Base-by-base conservation (phyloP, 2,329 filamentous ascomycete genomes). In the Graphium sp. region DNA sequence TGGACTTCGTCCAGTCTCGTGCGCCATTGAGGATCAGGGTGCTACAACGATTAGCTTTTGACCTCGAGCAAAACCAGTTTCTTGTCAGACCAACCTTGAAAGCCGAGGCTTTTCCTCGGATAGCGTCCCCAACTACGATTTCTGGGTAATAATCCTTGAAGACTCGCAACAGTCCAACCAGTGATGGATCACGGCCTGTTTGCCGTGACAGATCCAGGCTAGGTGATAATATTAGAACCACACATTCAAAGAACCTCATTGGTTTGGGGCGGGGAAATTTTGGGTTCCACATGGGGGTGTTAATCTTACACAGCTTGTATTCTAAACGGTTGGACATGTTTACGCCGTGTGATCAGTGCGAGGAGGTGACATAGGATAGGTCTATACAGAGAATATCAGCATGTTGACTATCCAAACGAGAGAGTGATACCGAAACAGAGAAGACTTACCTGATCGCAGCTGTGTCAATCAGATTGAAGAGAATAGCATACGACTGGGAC, bases 71-170 rank as follows among this genome's bases (percentile, higher is more conserved):
- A 11, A 23, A 23, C 37, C 16, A 10, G 22, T 7, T 6, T 16
- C 16, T 11, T 18, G 24, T 18, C n/a, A 14, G n/a, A 13, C 39
- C 20, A 44, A 67, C 65, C 48, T 68, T 73, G 47, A 76, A 76
- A 1, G 68, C 59, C 4, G 67, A 65, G 1, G 70, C 69, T 34
- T 65, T 63, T 21, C 69, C 69, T 30, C 60, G 58, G 18, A 70
- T 65, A 4, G 67, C 58, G 37, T 77, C 75, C 14, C 76, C 79
- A 10, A 87, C 66, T 34, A 91, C 81, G 31, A 91, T 81, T 46
- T 92, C 82, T 0, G 83, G 82, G 42, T 87, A 91, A 49, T 87
- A 91, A 46, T 87, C 82, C 45, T 89, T 89, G 55, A 76, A 91
- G n/a, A 87, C 71, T 31, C 77, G 68, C 28, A 91, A 56, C 12